A percentile compares a stretch with the other conserved stretches of the same genome.
Evolutionary conservation across 2,329 filamentous ascomycete genomes (phyloP).

Genomic region (Sarocladiaceae sp.): DNA sequence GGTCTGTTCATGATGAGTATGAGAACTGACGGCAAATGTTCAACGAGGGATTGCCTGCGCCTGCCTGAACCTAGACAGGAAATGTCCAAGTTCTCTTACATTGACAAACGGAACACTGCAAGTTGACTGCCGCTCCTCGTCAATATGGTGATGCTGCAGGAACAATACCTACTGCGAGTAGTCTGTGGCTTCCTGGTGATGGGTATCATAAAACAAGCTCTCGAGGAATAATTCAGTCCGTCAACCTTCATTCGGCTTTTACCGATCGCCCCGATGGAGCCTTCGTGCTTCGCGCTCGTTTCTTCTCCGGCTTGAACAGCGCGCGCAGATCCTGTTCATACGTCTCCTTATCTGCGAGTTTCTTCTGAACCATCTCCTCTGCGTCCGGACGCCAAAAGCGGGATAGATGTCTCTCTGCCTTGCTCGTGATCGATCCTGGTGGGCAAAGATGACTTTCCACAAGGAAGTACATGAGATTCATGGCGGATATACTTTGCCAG

Average conservation of each 20-base stretch:
- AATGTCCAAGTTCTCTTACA: no score
- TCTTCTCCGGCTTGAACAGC: slow-evolving; percentile 9
- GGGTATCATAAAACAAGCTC: no score
- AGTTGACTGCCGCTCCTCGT: no score
- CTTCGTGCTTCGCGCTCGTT: background rate
- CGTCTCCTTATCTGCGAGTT: slow-evolving; percentile 12
- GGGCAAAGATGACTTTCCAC: slow-evolving; percentile 13
- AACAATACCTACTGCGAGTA: no score
- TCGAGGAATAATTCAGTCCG: background rate
- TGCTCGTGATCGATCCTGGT: slow-evolving; percentile 6
- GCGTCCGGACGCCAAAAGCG: slow-evolving; percentile 12
- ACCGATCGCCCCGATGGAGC: background rate
- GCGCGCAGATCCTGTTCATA: slow-evolving; percentile 11
- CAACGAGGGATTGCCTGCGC: no score
- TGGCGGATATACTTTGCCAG: slow-evolving; percentile 14
- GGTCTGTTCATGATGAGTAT: background rate
- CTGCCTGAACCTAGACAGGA: no score
- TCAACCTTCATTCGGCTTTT: background rate
- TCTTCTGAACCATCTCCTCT: slow-evolving; percentile 12
- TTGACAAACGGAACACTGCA: no score
- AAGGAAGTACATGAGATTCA: slow-evolving; percentile 15
- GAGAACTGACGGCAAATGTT: background rate
- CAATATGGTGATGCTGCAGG: no score
- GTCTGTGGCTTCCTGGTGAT: no score
- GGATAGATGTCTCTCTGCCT: slow-evolving; percentile 12